Conservation (phyloP, 2,329 filamentous ascomycete species). For the Aspergillus tubingensis region DNA sequence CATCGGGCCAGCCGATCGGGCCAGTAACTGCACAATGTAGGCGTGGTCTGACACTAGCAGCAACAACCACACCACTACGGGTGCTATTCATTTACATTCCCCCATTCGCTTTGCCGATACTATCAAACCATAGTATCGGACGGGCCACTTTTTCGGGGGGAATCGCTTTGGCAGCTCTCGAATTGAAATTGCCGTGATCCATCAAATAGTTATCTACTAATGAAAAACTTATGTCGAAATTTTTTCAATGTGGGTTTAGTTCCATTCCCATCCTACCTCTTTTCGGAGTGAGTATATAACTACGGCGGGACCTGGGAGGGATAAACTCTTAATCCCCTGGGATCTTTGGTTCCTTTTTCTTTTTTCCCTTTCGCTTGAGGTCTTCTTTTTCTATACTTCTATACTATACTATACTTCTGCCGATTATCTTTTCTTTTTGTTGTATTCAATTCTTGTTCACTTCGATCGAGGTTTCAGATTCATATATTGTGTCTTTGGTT, state of each 20-base stretch:
- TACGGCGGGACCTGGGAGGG: not conserved
- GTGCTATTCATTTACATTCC: no score
- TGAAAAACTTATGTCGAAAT: not conserved
- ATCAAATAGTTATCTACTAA: not conserved
- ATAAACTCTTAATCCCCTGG: constrained; percentile 3
- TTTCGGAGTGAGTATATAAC: constrained; percentile 1
- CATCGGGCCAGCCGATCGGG: constrained; percentile 18
- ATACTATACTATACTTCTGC: no score
- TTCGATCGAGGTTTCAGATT: no score
- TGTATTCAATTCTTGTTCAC: no score
- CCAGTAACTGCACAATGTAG: constrained; percentile 8
- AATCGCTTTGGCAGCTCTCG: not conserved
- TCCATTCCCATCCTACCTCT: not conserved
- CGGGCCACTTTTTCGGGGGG: not conserved
- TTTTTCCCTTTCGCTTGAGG: not conserved
- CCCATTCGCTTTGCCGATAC: constrained; percentile 13
- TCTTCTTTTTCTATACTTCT: not conserved
- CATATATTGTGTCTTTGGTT: not conserved
- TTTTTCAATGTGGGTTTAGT: not conserved
- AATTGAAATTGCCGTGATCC: not conserved
- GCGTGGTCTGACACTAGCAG: constrained; percentile 11
- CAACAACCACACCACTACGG: no score
- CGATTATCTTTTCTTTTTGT: no score
- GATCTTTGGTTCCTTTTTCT: not conserved
- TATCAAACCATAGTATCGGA: constrained; percentile 5